These are phyloP conservation scores for Hypoxylon sp. DNA, from an alignment of 2,329 filamentous ascomycete species.

Conservation along the genomic window DNA sequence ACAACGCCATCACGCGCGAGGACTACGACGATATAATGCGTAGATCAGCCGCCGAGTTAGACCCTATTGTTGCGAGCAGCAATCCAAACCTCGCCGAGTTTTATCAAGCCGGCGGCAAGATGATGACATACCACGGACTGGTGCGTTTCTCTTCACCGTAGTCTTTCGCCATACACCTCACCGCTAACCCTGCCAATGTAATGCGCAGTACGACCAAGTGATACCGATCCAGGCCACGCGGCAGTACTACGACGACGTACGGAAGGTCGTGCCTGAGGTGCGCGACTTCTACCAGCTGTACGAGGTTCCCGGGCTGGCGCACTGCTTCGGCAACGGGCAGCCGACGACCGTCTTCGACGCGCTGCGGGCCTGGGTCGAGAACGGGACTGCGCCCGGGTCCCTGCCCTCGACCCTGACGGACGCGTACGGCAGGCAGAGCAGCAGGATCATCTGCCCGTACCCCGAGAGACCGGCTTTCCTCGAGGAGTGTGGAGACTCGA, in stretches of 20 bases:
- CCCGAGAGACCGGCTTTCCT: conserved; percentile 6
- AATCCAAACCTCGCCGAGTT: conserved; percentile 34
- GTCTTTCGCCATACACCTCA: background rate
- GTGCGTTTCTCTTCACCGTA: conserved; percentile 18
- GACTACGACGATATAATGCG: conserved; percentile 25
- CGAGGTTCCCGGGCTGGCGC: conserved; percentile 30
- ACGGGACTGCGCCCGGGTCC: conserved; percentile 19
- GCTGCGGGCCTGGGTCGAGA: conserved; percentile 31
- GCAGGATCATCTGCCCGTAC: conserved; percentile 17
- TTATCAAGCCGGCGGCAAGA: conserved; percentile 31
- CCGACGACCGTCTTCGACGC: conserved; percentile 27
- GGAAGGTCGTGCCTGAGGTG: conserved; percentile 11
- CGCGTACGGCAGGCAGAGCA: conserved; percentile 4
- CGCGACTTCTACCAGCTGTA: conserved; percentile 33
- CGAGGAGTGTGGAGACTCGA: conserved; percentile 4
- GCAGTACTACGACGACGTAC: conserved; percentile 27
- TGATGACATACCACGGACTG: conserved; percentile 55
- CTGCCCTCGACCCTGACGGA: conserved; percentile 9
- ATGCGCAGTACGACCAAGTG: conserved; percentile 26
- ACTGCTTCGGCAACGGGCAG: conserved; percentile 33
- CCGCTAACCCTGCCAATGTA: background rate
- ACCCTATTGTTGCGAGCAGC: conserved; percentile 18
- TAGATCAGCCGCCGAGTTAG: conserved; percentile 21
- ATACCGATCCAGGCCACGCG: conserved; percentile 30
- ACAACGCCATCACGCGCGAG: conserved; percentile 16